Base-by-base conservation (phyloP, 192 early-diverging fungal genomes). In the Phycomyces blakesleeanus region DNA sequence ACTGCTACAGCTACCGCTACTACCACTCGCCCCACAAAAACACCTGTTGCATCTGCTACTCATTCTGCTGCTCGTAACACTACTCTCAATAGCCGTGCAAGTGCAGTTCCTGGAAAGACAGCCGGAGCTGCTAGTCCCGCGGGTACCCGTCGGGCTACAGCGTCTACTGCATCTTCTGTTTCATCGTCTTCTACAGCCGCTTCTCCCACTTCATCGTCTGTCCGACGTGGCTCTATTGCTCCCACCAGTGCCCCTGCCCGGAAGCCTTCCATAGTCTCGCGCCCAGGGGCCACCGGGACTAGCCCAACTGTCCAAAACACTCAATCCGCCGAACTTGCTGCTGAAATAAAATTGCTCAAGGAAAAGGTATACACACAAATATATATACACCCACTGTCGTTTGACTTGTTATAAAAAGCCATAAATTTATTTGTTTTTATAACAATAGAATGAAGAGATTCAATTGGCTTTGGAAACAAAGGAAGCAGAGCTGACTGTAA, bases 401-500 rank as follows among this genome's bases (percentile, higher is more conserved):
- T n/a, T n/a, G n/a, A n/a, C n/a, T n/a, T n/a, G n/a, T n/a, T n/a
- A n/a, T n/a, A n/a, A n/a, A n/a, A n/a, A n/a, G n/a, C n/a, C n/a
- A n/a, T n/a, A 34, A 7, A 34, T 7, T 56, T 39, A 38, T 56
- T 56, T 56, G 27, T 56, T 29, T 29, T 15, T 8, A 20, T 39
- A 29, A 26, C n/a, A n/a, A 56, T 51, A 61, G 59, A 61, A 61
- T 20, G 59, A 50, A 20, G 61, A 63, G 25, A 63, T 63, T 34
- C 21, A 52, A 25, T 41, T 20, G n/a, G 27, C 53, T 11, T 42
- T 54, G 24, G 51, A 27, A 15, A 51, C 39, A 53, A 54, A 54
- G 25, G 34, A 63, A 55, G 16, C 51, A 14, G 16, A 53, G 5
- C 27, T 54, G 21, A 51, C 37, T 20, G 34, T 22, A 10, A 54